Base-by-base conservation (phyloP, 139 green algal genomes). In the Chlorella ohadii region DNA sequence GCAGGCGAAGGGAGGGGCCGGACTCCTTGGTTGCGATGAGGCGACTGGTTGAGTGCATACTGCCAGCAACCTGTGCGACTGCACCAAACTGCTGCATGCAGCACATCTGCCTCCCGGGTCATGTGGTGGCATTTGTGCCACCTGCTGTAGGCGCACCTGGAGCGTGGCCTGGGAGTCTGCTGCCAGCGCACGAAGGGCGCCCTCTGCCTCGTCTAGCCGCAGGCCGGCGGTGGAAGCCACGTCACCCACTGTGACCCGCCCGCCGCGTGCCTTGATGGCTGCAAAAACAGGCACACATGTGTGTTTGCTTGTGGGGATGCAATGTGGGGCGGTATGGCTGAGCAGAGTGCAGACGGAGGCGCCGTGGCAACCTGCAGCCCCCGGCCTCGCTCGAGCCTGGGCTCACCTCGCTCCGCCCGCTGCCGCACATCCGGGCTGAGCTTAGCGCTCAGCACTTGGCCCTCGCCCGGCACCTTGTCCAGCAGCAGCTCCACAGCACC, bases 151-250 rank as follows among this genome's bases (percentile, higher is more conserved):
- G 65, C 78, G 3, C 28, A 83, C 78, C 81, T 84, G 57, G 28
- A 90, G 81, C 34, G 74, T 86, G 34, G 86, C 86, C 61, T 73
- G 66, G 56, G 74, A 71, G 75, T 90, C 86, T 28, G 75, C 44
- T 20, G 86, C 86, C 12, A 90, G 86, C 16, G 82, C 81, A 15
- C 51, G 61, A 22, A 90, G 55, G 3, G 86, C 86, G 1, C 68
- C 38, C 66, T 90, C 79, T 3, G 82, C 86, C 39, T 90, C 65
- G 22, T 51, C 23, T 31, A 90, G 76, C 20, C 33, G 74, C 28
- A 87, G 41, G 17, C 86, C 86, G 9, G 73, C 81, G 15, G 28
- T 63, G n/a, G 72, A 63, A 34, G 86, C 86, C 33, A 90, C 86
- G 70, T 90, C 86, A 28, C 56, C 79, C 3, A 71, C 56, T 19